Percentiles rank a stretch among this genome's conserved stretches.
Evolutionary conservation across 2,329 filamentous ascomycete species (phyloP).

Genomic region (Amesomyces nigricolor): DNA sequence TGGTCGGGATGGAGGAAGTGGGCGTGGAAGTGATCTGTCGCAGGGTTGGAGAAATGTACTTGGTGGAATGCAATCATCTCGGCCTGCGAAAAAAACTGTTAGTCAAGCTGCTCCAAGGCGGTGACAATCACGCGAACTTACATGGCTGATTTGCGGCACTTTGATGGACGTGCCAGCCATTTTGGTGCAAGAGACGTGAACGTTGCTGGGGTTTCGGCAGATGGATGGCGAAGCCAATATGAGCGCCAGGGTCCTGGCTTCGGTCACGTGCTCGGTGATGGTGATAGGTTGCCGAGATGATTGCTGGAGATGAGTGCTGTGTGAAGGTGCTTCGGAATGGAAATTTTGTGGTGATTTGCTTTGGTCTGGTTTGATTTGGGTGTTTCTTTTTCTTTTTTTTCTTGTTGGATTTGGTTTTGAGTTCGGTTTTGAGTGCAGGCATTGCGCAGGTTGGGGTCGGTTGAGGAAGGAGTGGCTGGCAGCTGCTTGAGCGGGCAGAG

Average conservation of each 20-base stretch:
- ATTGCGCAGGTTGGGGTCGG: neutral
- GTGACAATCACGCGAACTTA: neutral
- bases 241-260: neutral
- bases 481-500: slow-evolving; percentile 1
- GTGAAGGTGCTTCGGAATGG: neutral
- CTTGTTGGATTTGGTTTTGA: neutral
- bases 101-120: neutral
- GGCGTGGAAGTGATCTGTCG: slow-evolving; percentile 41
- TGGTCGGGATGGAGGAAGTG: slow-evolving; percentile 39
- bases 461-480: neutral
- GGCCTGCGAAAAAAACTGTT: slow-evolving; percentile 38
- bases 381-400: neutral
- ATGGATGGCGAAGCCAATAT: slow-evolving; percentile 3
- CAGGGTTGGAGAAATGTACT: slow-evolving; percentile 51
- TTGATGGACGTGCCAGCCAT: slow-evolving; percentile 25
- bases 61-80: slow-evolving; percentile 55
- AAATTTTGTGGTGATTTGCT: neutral
- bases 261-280: slow-evolving; percentile 17
- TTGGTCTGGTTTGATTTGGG: neutral
- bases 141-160: slow-evolving; percentile 26
- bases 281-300: neutral
- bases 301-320: neutral
- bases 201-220: slow-evolving; percentile 2
- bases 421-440: neutral
- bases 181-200: slow-evolving; percentile 17